phyloP scores from a whole-genome alignment of 1,139 yeast genomes.

The Pichia sp. region DNA sequence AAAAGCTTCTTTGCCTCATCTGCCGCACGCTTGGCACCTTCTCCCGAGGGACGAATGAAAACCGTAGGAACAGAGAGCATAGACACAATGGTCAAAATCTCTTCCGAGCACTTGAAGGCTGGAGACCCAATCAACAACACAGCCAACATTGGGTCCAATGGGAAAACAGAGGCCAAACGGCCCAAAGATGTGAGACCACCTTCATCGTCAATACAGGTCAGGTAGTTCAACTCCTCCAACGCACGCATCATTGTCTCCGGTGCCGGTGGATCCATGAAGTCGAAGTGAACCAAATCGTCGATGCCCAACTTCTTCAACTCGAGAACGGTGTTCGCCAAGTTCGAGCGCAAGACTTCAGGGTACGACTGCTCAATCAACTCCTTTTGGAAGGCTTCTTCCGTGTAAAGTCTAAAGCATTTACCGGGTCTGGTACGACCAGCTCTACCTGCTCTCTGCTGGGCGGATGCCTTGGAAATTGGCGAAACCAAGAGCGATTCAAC shows the following conservation, averaged over 20 bases:
- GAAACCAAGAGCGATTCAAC: slow-evolving; percentile 92
- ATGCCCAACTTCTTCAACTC: slow-evolving; percentile 91
- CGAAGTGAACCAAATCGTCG: slow-evolving; percentile 95
- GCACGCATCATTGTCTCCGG: slow-evolving; percentile 99
- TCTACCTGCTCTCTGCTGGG: slow-evolving; percentile 99
- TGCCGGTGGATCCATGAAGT: slow-evolving; percentile 99
- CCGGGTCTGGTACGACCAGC: slow-evolving; percentile 99
- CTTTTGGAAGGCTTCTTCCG: slow-evolving; percentile 93
- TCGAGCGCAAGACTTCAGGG: slow-evolving; percentile 90
- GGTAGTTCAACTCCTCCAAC: slow-evolving; percentile 91
- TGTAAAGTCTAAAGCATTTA: slow-evolving; percentile 91
- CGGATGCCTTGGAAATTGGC: slow-evolving; percentile 95
- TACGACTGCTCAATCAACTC: slow-evolving; percentile 92
- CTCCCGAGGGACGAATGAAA: slow-evolving; percentile 88
- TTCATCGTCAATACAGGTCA: slow-evolving; percentile 86
- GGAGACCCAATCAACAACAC: slow-evolving; percentile 88
- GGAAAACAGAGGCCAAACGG: slow-evolving; percentile 85
- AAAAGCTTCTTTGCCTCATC: slow-evolving; percentile 86
- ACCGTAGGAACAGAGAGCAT: slow-evolving; percentile 78
- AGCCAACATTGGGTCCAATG: slow-evolving; percentile 93
- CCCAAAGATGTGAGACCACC: slow-evolving; percentile 90
- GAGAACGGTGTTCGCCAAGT: slow-evolving; percentile 85
- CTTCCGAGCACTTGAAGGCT: slow-evolving; percentile 81
- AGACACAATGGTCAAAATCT: slow-evolving; percentile 82
- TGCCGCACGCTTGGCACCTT: slow-evolving; percentile 80